phyloP scores from a whole-genome alignment of 148 eudicot species.

The Cornus suecica region DNA sequence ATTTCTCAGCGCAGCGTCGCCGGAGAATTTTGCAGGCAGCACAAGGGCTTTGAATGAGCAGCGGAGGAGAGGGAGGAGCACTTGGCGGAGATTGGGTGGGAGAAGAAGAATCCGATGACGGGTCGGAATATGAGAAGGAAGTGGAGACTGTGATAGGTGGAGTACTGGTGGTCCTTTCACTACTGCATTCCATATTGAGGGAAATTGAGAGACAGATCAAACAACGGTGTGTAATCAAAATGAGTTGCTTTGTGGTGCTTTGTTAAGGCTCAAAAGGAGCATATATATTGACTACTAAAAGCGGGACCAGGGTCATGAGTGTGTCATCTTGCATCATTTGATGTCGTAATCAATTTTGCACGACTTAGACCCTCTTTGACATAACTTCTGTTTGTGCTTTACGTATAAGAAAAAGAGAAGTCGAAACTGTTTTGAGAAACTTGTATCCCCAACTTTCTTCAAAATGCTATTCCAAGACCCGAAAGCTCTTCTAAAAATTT shows the following conservation, averaged over 20 bases:
- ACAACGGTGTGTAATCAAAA: not conserved
- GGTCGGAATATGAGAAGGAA: not conserved
- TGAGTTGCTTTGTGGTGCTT: not conserved
- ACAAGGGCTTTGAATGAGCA: slow-evolving; percentile 54
- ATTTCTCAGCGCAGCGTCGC: slow-evolving; percentile 57
- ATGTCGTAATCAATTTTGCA: too few relatives aligned
- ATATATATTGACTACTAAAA: not conserved
- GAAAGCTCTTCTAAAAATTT: too few relatives aligned
- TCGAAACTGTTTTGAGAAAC: too few relatives aligned
- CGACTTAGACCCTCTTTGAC: too few relatives aligned
- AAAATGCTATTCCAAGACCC: too few relatives aligned
- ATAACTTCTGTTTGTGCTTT: too few relatives aligned
- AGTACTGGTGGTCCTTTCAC: slow-evolving; percentile 6
- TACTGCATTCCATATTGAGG: slow-evolving; percentile 6
- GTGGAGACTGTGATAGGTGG: not conserved
- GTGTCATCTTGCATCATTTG: too few relatives aligned
- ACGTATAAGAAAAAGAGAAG: too few relatives aligned
- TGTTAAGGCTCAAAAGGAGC: not conserved
- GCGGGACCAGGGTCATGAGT: not conserved
- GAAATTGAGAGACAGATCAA: not conserved
- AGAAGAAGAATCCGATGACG: not conserved
- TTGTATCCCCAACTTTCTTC: too few relatives aligned
- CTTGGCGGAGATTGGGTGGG: slow-evolving; percentile 11
- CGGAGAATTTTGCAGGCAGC: slow-evolving; percentile 75
- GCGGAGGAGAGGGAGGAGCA: slow-evolving; percentile 12